Evolutionary conservation across 1,139 yeast species (phyloP).

Genomic region (Debaryomyces subglobosus): DNA sequence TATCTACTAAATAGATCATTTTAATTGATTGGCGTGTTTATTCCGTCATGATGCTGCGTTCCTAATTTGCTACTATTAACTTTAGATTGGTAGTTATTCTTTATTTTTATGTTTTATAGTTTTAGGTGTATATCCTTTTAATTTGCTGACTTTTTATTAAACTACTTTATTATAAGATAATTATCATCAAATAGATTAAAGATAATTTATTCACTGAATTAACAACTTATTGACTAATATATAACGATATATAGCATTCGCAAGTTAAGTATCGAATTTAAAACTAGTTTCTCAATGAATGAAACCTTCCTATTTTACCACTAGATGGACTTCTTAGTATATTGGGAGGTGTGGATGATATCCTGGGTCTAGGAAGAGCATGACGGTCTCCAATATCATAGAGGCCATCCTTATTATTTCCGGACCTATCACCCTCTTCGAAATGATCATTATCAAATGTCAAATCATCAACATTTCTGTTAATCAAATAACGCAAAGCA

Average conservation of each 20-base stretch:
- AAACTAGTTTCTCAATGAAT: conserved; percentile 11
- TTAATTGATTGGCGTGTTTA: neutral
- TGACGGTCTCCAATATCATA: conserved; percentile 34
- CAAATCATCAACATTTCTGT: conserved; percentile 67
- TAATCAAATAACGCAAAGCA: conserved; percentile 75
- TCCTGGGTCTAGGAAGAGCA: conserved; percentile 34
- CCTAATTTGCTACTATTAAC: neutral
- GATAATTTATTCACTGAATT: neutral
- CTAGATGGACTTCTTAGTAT: conserved; percentile 22
- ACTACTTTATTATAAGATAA: neutral
- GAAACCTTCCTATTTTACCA: conserved; percentile 26
- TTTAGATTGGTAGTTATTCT: neutral
- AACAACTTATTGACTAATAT: neutral
- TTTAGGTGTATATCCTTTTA: neutral
- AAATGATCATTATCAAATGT: conserved; percentile 41
- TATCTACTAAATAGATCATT: conserved; percentile 47
- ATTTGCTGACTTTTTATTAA: neutral
- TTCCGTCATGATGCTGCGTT: neutral
- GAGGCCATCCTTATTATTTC: conserved; percentile 12
- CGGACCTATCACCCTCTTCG: conserved; percentile 23
- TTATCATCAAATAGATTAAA: neutral
- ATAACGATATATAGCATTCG: neutral
- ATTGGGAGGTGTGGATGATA: conserved; percentile 26
- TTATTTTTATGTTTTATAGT: neutral
- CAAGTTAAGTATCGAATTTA: neutral